These are phyloP conservation scores for Phytophthora sansomeana DNA, from an alignment of 352 stramenopile species.

Conservation along the genomic window DNA sequence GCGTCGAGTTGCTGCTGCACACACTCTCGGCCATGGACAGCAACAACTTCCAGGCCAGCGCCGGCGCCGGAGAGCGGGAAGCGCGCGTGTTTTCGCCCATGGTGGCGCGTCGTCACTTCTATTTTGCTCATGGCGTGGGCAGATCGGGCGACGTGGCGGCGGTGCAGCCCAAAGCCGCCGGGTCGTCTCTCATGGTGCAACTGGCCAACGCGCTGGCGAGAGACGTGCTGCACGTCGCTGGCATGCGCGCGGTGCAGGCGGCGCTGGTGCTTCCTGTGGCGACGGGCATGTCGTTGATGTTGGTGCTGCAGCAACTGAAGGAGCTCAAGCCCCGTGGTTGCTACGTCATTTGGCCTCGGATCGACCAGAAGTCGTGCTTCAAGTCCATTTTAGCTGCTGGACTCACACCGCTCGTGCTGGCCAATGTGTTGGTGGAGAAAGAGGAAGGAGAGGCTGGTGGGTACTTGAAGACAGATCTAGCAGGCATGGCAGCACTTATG, in stretches of 20 bases:
- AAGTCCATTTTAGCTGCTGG: conserved; percentile 96
- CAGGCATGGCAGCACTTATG: conserved; percentile 73
- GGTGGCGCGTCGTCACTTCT: conserved; percentile 92
- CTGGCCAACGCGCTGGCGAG: conserved; percentile 92
- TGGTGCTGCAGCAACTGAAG: conserved; percentile 92
- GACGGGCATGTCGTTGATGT: conserved; percentile 96
- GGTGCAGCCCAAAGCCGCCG: conserved; percentile 98
- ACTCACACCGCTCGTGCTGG: conserved; percentile 92
- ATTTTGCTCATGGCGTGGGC: conserved; percentile 96
- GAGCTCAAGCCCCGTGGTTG: conserved; percentile 53
- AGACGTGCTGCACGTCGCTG: conserved; percentile 92
- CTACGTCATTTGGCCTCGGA: conserved; percentile 94
- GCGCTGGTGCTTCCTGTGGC: conserved; percentile 96
- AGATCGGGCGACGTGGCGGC: conserved; percentile 98
- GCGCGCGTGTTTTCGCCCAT: conserved; percentile 90
- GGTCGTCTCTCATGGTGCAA: conserved; percentile 96
- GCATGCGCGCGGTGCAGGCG: conserved; percentile 61
- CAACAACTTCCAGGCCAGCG: conserved; percentile 94
- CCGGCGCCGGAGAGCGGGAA: conserved; percentile 97
- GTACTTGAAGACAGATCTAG: conserved; percentile 93
- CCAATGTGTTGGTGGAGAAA: conserved; percentile 71
- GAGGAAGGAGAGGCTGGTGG: conserved; percentile 47
- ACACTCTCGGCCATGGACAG: conserved; percentile 93
- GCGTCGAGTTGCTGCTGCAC: conserved; percentile 88
- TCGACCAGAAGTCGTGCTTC: conserved; percentile 99